Evolutionary conservation across 2,329 filamentous ascomycete species (phyloP).

Genomic region (Talaromyces sp.): DNA sequence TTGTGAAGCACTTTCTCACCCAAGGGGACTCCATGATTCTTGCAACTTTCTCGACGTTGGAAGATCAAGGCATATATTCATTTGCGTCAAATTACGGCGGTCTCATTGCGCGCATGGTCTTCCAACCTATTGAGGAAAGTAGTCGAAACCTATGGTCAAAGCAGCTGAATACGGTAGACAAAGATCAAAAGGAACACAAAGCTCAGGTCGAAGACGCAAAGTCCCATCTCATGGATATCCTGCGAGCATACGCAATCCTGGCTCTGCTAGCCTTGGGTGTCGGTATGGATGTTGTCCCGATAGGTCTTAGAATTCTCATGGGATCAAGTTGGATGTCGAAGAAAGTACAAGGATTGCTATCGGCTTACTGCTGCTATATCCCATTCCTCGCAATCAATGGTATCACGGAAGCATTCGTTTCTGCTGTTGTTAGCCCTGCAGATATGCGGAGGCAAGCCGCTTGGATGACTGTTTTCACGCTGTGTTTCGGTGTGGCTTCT

Average conservation of each 20-base stretch:
- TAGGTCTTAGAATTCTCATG: slow-evolving; percentile 70
- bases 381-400: slow-evolving; percentile 90
- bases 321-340: slow-evolving; percentile 71
- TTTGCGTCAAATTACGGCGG: slow-evolving; percentile 93
- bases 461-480: slow-evolving; percentile 81
- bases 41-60: slow-evolving; percentile 68
- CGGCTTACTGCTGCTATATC: slow-evolving; percentile 86
- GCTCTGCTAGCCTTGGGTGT: slow-evolving; percentile 65
- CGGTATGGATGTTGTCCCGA: slow-evolving; percentile 70
- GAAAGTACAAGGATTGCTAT: slow-evolving; percentile 69
- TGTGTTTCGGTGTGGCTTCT: slow-evolving; percentile 68
- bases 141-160: slow-evolving; percentile 86
- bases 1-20: slow-evolving; percentile 89
- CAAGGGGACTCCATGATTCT: slow-evolving; percentile 92
- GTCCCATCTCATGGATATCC: slow-evolving; percentile 45
- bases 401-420: slow-evolving; percentile 86
- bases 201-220: slow-evolving; percentile 28
- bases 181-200: slow-evolving; percentile 17
- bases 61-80: slow-evolving; percentile 85
- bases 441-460: slow-evolving; percentile 73
- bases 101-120: slow-evolving; percentile 78
- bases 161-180: slow-evolving; percentile 54
- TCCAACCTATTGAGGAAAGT: slow-evolving; percentile 94
- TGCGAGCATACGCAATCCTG: slow-evolving; percentile 71
- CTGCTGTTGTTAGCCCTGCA: slow-evolving; percentile 71